Evolutionary conservation across 2,329 filamentous ascomycete species (phyloP), one percentile per base, ranked within the genome.

Genomic region (Seiridium cupressi): DNA sequence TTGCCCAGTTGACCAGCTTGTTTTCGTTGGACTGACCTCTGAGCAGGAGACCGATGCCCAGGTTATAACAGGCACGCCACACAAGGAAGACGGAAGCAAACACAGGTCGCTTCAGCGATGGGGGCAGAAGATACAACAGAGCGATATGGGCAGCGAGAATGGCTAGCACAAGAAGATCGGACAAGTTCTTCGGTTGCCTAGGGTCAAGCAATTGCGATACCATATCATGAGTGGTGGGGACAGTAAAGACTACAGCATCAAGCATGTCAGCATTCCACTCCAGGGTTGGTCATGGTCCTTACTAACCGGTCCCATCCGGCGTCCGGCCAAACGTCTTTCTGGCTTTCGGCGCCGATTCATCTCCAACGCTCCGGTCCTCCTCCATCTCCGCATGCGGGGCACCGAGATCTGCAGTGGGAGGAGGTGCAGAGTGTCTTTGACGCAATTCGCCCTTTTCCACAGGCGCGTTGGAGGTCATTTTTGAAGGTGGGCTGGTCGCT

Each of bases 161-260:
- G 51, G 83, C 82, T 60, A 99, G 82, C 64, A 99, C 93, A 61
- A 90, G 72, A 60, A 87, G 77, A 76, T 99, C 95, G 62, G 93
- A 95, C 44, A 96, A 74, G 73, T 98, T 98, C 82, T 99, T 99
- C 57, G 95, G 93, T 73, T 98, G 90, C 66, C 90, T 91, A 56
- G 95, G 95, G 69, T 96, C 95, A 68, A 99, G 87, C 59, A 99
- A 85, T 78, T 98, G 95, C 56, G 94, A 96, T 68, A 99, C 94
- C 95, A 99, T 98, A 78, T 99, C 95, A 81, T 97, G 93, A 60
- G 95, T 99, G 63, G 92, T 89, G 53, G 95, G 95, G 58, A 99
- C 95, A 61, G 92, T 90, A 73, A 99, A 99, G 69, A 97, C 95
- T 98, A 70, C 53, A 65, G 44, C 49, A 59, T 38, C 11, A 59